Percentiles rank a stretch among this genome's conserved stretches.
phyloP scores from a whole-genome alignment of 2,329 filamentous ascomycete species.

The Aspergillus aculeatinus region DNA sequence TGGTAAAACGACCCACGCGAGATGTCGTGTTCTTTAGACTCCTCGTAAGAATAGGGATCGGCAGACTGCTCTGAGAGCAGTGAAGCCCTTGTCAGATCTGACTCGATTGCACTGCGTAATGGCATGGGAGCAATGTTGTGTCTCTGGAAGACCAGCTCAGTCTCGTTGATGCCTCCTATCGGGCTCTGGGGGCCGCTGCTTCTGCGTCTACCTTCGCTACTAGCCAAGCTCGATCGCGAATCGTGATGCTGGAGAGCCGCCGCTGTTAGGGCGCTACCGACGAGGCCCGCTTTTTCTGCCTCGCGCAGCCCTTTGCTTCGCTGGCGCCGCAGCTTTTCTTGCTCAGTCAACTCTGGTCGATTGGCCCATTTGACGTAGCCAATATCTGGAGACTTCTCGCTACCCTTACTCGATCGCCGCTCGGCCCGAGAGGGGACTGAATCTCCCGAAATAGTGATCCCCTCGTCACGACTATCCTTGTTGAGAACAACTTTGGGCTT shows the following conservation, averaged over 20 bases:
- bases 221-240: slow-evolving; percentile 59
- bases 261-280: slow-evolving; percentile 59
- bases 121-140: slow-evolving; percentile 78
- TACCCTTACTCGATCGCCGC: slow-evolving; percentile 53
- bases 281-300: slow-evolving; percentile 55
- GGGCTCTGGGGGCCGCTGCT: slow-evolving; percentile 33
- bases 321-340: slow-evolving; percentile 54
- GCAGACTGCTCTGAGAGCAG: slow-evolving; percentile 81
- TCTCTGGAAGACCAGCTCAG: slow-evolving; percentile 52
- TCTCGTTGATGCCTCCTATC: slow-evolving; percentile 54
- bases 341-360: slow-evolving; percentile 50
- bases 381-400: slow-evolving; percentile 49
- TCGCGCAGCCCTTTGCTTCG: slow-evolving; percentile 57
- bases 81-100: slow-evolving; percentile 83
- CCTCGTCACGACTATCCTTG: slow-evolving; percentile 58
- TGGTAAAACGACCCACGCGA: slow-evolving; percentile 55
- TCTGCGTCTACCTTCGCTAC: slow-evolving; percentile 41
- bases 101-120: slow-evolving; percentile 79
- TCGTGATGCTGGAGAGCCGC: slow-evolving; percentile 65
- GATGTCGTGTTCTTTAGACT: slow-evolving; percentile 63
- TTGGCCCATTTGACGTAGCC: slow-evolving; percentile 46
- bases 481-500: slow-evolving; percentile 63
- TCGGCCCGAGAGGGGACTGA: slow-evolving; percentile 51
- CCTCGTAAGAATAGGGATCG: slow-evolving; percentile 65
- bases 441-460: slow-evolving; percentile 56